Evolutionary conservation across 1,139 yeast genomes (phyloP).

Genomic region (Saccharomycopsis crataegensis): DNA sequence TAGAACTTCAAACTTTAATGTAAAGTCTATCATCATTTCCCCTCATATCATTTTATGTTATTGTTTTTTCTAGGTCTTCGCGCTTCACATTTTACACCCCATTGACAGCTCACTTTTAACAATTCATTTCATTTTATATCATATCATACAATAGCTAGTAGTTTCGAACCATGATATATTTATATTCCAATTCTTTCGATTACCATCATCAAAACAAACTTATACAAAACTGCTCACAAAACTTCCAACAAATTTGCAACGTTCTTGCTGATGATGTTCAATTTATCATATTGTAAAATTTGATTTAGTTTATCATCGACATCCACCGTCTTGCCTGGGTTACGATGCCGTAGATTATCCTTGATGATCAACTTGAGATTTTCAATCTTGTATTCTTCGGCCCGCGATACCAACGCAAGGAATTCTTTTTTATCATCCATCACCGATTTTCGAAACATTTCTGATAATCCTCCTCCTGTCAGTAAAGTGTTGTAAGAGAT

Average conservation of each 20-base stretch:
- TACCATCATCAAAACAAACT: no score
- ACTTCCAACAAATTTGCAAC: not conserved
- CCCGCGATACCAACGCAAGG: not conserved
- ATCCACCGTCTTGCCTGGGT: not conserved
- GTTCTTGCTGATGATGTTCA: not conserved
- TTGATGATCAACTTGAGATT: not conserved
- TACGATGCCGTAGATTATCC: not conserved
- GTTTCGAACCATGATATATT: no score
- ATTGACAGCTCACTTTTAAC: no score
- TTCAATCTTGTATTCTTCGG: not conserved
- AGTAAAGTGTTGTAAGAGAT: not conserved
- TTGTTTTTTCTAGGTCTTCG: no score
- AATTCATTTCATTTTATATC: no score
- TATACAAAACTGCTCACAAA: no score
- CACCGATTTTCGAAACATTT: not conserved
- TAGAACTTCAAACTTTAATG: no score
- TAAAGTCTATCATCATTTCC: no score
- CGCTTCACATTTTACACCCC: no score
- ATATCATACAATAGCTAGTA: no score
- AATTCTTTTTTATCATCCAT: not conserved
- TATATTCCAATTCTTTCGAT: no score
- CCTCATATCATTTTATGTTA: no score
- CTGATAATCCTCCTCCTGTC: not conserved
- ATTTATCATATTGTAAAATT: not conserved
- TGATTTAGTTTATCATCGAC: not conserved